These are phyloP conservation scores for Wickerhamomyces canadensis DNA, from an alignment of 805 yeast species.

Conservation along the genomic window DNA sequence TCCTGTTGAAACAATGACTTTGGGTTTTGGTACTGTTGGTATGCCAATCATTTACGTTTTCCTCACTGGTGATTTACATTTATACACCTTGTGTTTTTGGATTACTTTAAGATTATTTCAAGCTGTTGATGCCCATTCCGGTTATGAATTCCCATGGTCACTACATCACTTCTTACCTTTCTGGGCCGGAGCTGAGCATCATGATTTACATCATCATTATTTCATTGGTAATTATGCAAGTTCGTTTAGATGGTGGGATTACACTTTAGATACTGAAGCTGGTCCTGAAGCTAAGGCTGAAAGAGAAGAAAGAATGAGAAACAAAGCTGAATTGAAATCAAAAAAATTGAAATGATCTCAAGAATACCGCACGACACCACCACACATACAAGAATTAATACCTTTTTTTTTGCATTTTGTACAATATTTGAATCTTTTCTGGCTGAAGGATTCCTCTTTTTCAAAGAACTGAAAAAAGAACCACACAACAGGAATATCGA, in stretches of 20 bases:
- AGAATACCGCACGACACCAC: too few species aligned
- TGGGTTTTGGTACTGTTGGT: conserved; percentile 96
- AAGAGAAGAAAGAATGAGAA: conserved; percentile 60
- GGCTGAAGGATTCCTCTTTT: too few species aligned
- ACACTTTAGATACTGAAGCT: conserved; percentile 79
- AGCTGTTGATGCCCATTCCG: conserved; percentile 97
- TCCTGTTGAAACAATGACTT: conserved; percentile 84
- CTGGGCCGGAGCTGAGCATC: conserved; percentile 99
- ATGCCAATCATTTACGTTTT: conserved; percentile 83
- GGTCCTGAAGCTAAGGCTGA: conserved; percentile 73
- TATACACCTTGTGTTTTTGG: conserved; percentile 89
- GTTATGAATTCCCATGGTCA: conserved; percentile 97
- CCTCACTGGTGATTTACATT: conserved; percentile 70
- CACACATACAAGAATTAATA: too few species aligned
- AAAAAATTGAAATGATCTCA: conserved; percentile 5
- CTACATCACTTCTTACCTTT: conserved; percentile 87
- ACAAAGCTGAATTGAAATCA: conserved; percentile 18
- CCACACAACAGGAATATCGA: too few species aligned
- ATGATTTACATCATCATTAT: conserved; percentile 94
- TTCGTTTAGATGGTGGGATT: conserved; percentile 96
- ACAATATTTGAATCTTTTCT: too few species aligned
- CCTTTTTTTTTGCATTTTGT: too few species aligned
- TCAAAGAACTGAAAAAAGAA: too few species aligned
- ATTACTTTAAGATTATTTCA: conserved; percentile 83
- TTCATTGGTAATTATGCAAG: conserved; percentile 95